Percentiles rank a stretch among this genome's conserved stretches.
phyloP scores from a whole-genome alignment of 2,329 filamentous ascomycete species.

The Fusarium coffeatum region DNA sequence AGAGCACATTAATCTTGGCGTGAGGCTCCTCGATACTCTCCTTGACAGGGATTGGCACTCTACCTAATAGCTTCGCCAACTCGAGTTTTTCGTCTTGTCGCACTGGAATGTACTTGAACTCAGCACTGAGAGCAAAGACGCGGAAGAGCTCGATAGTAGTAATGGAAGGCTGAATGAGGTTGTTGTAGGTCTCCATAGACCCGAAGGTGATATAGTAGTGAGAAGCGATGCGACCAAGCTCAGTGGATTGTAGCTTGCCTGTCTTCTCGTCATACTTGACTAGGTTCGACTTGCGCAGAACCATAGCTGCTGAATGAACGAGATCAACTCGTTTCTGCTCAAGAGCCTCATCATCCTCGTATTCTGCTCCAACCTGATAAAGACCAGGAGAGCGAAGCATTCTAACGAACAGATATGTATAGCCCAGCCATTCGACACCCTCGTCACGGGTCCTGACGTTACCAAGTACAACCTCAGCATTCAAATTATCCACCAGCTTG shows the following conservation, averaged over 20 bases:
- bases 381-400: constrained; percentile 96
- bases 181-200: constrained; percentile 98
- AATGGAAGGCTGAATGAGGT: constrained; percentile 91
- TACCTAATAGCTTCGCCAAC: constrained; percentile 86
- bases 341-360: constrained; percentile 88
- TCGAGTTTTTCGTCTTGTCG: constrained; percentile 98
- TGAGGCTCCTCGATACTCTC: constrained; percentile 97
- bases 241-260: constrained; percentile 88
- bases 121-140: constrained; percentile 93
- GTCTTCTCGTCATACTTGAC: constrained; percentile 96
- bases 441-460: constrained; percentile 93
- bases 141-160: constrained; percentile 96
- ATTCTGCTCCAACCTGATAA: constrained; percentile 96
- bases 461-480: constrained; percentile 94
- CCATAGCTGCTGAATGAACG: constrained; percentile 89
- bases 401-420: constrained; percentile 96
- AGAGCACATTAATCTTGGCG: constrained; percentile 96
- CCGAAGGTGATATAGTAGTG: constrained; percentile 98
- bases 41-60: constrained; percentile 96
- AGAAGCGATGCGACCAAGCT: constrained; percentile 93
- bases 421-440: constrained; percentile 98
- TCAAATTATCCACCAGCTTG: constrained; percentile 93
- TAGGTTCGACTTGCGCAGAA: constrained; percentile 87
- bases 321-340: constrained; percentile 99
- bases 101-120: constrained; percentile 99